Evolutionary conservation across 768 basidiomycete genomes (phyloP), one percentile per base, ranked within the genome.

Genomic region (Xerocomellus dryophilus): DNA sequence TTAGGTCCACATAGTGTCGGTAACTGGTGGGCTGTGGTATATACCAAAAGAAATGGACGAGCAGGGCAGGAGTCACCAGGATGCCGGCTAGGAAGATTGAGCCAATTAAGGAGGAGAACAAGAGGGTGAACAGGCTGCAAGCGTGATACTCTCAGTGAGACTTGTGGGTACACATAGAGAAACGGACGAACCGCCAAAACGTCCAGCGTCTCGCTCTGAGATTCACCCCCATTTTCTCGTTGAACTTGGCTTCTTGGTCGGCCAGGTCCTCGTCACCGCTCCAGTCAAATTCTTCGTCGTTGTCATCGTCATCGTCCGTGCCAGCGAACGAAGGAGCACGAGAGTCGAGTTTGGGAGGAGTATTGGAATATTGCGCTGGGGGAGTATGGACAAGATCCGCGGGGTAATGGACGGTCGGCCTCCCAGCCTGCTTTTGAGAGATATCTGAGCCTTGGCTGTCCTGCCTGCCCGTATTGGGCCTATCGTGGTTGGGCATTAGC

Each of bases 221-320:
- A 12, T 73, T 63, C 6, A 73, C 65, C 23, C 86, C 85, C 74
- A 86, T 83, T 55, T 78, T 71, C 53, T 83, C 71, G 65, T 78
- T 80, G 46, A 84, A 87, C 63, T 82, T 84, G 41, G 81, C 81
- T 57, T 86, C 85, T 62, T 86, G 78, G 56, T 90, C 83, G 0
- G 77, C 80, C 17, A 92, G 73, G 62, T 91, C 87, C 50, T 88
- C 88, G 58, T 91, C 90, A 17, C 76, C 85, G 36, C 83, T 85
- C 88, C 88, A 90, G 65, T 91, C 84, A 54, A 84, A 88, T n/a
- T 81, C 77, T 1, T 78, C 71, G 0, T 69, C 74, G 0, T 79
- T 77, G 11, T 80, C 80, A 20, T 86, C 83, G 1, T 79, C 78
- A 10, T 84, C 85, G 46, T 86, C 84, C 4, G 79, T 81, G 38